Evolutionary conservation across 768 basidiomycete species (phyloP), one percentile per base, ranked within the genome.

Genomic region (Trametes maxima): DNA sequence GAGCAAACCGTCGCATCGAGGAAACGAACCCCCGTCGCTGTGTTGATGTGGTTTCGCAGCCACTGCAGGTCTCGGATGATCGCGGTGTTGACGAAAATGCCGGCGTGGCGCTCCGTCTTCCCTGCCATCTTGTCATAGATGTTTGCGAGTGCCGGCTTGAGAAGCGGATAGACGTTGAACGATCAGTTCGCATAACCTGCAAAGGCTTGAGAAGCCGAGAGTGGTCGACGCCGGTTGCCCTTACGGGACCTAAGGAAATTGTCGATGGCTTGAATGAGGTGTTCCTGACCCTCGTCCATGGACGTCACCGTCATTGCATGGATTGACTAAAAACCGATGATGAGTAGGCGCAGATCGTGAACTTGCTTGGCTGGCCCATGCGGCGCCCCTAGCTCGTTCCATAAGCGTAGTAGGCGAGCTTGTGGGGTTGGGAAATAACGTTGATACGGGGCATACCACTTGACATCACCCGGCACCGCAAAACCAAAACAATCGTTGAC

Each of bases 251-350:
- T 3, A 33, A 19, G 19, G 24, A 62, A 56, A 16, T 24, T 0
- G 10, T 14, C 3, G 35, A 62, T 37, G 16, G 25, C 54, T 11
- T 13, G 36, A 6, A 60, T 6, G 5, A 60, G 49, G 17, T 24
- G 11, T 8, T 16, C 36, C 14, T 11, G 21, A 2, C 49, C 8
- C 2, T 61, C 55, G 0, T 17, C 14, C 2, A 68, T 50, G 22
- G 73, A 39, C 5, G 74, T 68, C 50, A 78, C 63, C 0, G 71
- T 72, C 69, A 78, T 72, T 0, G 45, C 52, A 28, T 72, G 75
- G 45, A 59, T 81, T 74, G 25, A 80, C 75, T 0, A 69, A 55
- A 78, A 77, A 21, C 80, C 77, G 57, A 80, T 75, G 61, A 80
- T 73, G 1, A 66, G 65, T 16, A 81, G 70, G 0, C 36, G 6